Base-by-base conservation (phyloP, 192 early-diverging fungal genomes). In the Lunasporangiospora selenospora region DNA sequence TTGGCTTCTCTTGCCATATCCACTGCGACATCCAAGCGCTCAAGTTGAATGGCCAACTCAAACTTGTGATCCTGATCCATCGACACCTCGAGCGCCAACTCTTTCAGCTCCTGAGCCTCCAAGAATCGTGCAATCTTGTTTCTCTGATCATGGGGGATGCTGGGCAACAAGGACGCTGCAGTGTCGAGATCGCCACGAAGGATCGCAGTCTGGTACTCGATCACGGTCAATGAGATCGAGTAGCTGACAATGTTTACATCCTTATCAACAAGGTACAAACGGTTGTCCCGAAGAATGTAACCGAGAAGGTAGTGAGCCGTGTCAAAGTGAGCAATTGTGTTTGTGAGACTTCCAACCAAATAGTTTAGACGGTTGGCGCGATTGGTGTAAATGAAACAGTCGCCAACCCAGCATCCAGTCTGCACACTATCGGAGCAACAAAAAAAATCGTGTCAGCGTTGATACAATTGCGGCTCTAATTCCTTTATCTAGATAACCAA, bases 311-410 rank as follows among this genome's bases (percentile, higher is more conserved):
- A 94, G 83, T 97, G 91, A 29, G 85, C 85, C 19, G 81, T 82
- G 76, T 97, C 97, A 83, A 98, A 98, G 76, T 99, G 98, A 67
- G 88, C 91, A 65, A 99, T 90, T 6, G 96, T 98, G 26, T 94
- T 94, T 18, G 90, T 87, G 77, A 96, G 94, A 3, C 85, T 90
- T 49, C 98, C 97, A 6, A 99, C 97, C 33, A 99, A 78, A 66
- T 99, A 99, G 80, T 92, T 96, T 57, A 99, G 82, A 26, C 97
- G 88, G 77, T 97, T 97, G 57, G 83, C 82, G 11, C 84, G 71
- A 67, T 92, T 95, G 18, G 94, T 94, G 81, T 98, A 99, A 54
- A 99, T 98, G 65, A 99, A 98, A 71, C 97, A 98, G 78, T 99
- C 98, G 44, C 98, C 98, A 44, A 98, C 92, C 98, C 98, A 99